Evolutionary conservation across 2,329 filamentous ascomycete genomes (phyloP), one percentile per base, ranked within the genome.

Genomic region (Trichoderma sp.): DNA sequence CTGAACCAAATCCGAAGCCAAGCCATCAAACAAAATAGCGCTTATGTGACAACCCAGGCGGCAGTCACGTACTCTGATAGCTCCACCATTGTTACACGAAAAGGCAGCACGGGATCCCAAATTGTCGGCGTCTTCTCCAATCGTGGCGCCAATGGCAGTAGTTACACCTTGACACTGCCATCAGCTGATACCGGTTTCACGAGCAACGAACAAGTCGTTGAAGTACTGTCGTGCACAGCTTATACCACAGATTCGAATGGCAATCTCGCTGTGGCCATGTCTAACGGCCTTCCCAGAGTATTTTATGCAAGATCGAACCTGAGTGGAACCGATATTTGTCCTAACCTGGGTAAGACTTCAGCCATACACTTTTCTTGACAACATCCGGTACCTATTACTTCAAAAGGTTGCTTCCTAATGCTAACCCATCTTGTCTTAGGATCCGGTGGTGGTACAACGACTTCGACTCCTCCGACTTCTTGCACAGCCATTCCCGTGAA

Each of bases 51-150:
- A 13, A 24, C 3, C 4, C 46, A 24, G 21, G 46, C 46, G 3
- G 74, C 21, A 24, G 46, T 24, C 10, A 49, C 46, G 21, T 49
- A 49, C n/a, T 24, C n/a, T 49, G 46, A 49, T 24, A 49, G 11
- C 11, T 49, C 46, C 46, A 49, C 46, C 6, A 24, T 49, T 24
- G 46, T 49, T 24, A 49, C 46, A 13, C 46, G 46, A 16, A 49
- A 49, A 49, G 46, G 46, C 46, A 49, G 21, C 11, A 13, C 46
- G 46, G 46, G 46, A 49, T 49, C 3, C 21, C 46, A 49, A 49
- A 49, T 49, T 11, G 21, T 49, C 11, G 46, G 46, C 21, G 46
- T 49, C 2, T 49, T 49, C 46, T 49, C 46, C 8, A 49, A 49
- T 11, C 8, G 4, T 13, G 46, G 46, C 8, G 46, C 46, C 46